Base-by-base conservation (phyloP, 768 basidiomycete genomes). In the Hygrophorus russula region DNA sequence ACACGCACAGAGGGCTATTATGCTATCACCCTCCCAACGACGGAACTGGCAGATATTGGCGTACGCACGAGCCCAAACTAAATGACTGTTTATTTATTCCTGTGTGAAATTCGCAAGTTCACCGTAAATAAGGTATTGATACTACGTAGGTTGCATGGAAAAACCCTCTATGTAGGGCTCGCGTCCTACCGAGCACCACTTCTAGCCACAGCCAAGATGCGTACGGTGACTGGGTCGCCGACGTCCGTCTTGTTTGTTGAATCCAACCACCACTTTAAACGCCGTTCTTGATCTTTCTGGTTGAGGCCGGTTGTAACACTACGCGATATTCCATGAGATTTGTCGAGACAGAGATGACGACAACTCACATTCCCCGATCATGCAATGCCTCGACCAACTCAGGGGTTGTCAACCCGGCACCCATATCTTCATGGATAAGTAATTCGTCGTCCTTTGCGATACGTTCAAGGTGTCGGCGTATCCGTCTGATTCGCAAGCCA, bases 291-390 rank as follows among this genome's bases (percentile, higher is more conserved):
- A 18, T 62, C 63, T 36, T 68, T 65, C n/a, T 55, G 57, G 19
- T 64, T 57, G 6, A 69, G 53, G 5, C 54, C 63, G 8, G 63
- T 62, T 8, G 68, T 66, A 18, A 68, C 54, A 17, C 67, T 71
- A 44, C 24, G 20, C 33, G 27, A 24, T 24, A 41, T 46, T 15
- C n/a, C 39, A 32, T 13, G 34, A 44, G 28, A 33, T 43, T 8
- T 29, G 17, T 5, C 18, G 24, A 28, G 28, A 29, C n/a, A n/a
- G 28, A 29, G 36, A 46, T 31, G 17, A 30, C 19, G 42, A 4
- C 24, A 38, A 45, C 83, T 56, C 56, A 89, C 87, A 88, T 69
- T 53, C 82, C 88, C 46, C 88, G 78, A 57, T 88, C 86, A 46
- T 73, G 65, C 11, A 90, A 66, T 3, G 83, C 80, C 44, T 83